Evolutionary conservation across 441 rosid species (phyloP), one percentile per base, ranked within the genome.

Genomic region (Pelargonium australe): DNA sequence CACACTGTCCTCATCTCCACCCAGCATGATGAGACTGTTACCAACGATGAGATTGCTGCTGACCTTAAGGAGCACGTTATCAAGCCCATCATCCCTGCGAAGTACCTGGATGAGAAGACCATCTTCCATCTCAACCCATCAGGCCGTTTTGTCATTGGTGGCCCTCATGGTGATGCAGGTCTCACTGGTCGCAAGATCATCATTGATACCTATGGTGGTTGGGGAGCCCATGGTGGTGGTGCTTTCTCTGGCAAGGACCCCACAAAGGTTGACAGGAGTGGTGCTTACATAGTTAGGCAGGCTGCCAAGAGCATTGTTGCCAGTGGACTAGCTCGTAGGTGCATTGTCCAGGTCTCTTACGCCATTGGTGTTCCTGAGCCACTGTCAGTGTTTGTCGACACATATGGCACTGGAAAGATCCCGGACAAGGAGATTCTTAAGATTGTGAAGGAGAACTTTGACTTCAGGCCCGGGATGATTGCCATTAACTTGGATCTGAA

Each of bases 81-180:
- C 53, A 47, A 47, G 53, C 53, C 62, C 2, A 40, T 67, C 19
- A 67, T 67, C 28, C 70, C 70, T 7, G 70, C 14, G 2, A 67
- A 67, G 63, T 67, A 67, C 70, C 37, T 67, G 3, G 70, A 67
- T 16, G 70, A 67, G 70, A 67, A 67, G 70, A 67, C 70, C 8
- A 67, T 67, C 62, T 67, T 67, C 70, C 70, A 67, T 34, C 70
- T 67, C 70, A 67, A 67, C 70, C 70, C 70, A 1, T 67, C 70
- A 6, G 70, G 70, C 12, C 62, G 70, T 1, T 67, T 67, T 7
- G 70, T 67, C 44, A 67, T 67, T 7, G 70, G 70, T 16, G 70
- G 70, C 11, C 70, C 70, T 8, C 70, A 67, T n/a, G 70, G 70
- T 1, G 70, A 67, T 14, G 70, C 70, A 2, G 70, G 70, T 7